Conservation (phyloP, 2,329 filamentous ascomycete genomes). For the Amesomyces nigricolor region DNA sequence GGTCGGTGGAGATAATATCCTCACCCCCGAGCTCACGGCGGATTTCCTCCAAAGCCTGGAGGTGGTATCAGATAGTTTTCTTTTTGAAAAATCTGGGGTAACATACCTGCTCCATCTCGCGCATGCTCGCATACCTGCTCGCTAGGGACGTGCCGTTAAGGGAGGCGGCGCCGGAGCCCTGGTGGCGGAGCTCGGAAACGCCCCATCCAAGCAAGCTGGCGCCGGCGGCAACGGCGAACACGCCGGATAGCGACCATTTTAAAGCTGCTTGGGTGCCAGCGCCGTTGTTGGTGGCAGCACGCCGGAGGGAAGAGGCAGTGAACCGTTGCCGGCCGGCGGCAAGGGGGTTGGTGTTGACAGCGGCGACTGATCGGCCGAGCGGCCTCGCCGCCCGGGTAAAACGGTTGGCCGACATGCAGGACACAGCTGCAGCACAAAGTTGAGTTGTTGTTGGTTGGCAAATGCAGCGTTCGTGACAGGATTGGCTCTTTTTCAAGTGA, state of each 20-base stretch:
- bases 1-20: constrained; percentile 57
- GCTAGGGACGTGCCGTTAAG: constrained; percentile 27
- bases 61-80: background rate
- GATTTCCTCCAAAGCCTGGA: constrained; percentile 50
- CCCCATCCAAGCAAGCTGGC: constrained; percentile 40
- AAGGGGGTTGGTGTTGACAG: constrained; percentile 13
- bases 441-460: constrained; percentile 3
- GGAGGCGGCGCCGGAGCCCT: constrained; percentile 25
- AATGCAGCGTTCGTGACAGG: constrained; percentile 12
- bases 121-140: constrained; percentile 37
- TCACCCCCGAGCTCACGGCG: constrained; percentile 41
- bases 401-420: constrained; percentile 31
- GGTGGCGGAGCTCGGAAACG: constrained; percentile 30
- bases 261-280: constrained; percentile 18
- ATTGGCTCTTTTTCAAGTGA: constrained; percentile 3
- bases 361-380: constrained; percentile 24
- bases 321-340: constrained; percentile 22
- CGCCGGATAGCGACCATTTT: constrained; percentile 31
- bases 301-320: constrained; percentile 22
- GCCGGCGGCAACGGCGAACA: constrained; percentile 36
- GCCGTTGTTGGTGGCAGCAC: constrained; percentile 11
- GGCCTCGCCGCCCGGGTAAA: constrained; percentile 29
- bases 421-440: constrained; percentile 13
- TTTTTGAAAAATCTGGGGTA: background rate
- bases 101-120: constrained; percentile 40